Conservation (phyloP, 306 rosid species). For the Boehmeria nivea region DNA sequence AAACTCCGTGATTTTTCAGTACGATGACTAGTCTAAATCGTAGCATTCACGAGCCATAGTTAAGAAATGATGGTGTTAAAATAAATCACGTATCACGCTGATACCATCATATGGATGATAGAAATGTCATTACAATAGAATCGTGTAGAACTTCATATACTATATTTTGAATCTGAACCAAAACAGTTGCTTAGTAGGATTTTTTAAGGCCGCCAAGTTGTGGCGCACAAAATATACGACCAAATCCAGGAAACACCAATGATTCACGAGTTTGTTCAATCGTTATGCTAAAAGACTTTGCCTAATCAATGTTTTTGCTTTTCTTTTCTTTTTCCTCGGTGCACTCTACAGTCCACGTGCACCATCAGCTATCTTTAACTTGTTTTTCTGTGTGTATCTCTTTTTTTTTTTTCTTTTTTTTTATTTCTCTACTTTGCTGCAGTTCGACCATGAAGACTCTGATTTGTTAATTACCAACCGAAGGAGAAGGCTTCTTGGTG, state of each 20-base stretch:
- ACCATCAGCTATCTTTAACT: background rate
- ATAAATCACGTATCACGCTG: too few relatives aligned
- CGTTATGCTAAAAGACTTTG: too few relatives aligned
- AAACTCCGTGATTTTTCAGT: too few relatives aligned
- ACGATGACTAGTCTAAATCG: too few relatives aligned
- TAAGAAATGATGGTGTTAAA: too few relatives aligned
- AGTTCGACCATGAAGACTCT: background rate
- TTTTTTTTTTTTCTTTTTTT: background rate
- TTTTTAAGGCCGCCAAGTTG: background rate
- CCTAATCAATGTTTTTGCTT: background rate
- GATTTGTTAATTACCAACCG: background rate
- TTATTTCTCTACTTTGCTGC: background rate
- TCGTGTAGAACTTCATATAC: background rate
- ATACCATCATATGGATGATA: constrained; percentile 3
- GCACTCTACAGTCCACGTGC: constrained; percentile 1
- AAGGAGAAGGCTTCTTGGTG: constrained; percentile 2
- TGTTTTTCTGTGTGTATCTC: background rate
- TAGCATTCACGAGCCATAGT: too few relatives aligned
- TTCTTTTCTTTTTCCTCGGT: background rate
- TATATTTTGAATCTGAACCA: background rate
- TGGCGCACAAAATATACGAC: background rate
- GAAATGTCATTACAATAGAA: too few relatives aligned
- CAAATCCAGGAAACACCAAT: background rate
- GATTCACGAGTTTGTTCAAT: too few relatives aligned
- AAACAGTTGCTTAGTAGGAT: background rate